Base-by-base conservation (phyloP, 345 rosid species). In the Lumnitzera racemosa region DNA sequence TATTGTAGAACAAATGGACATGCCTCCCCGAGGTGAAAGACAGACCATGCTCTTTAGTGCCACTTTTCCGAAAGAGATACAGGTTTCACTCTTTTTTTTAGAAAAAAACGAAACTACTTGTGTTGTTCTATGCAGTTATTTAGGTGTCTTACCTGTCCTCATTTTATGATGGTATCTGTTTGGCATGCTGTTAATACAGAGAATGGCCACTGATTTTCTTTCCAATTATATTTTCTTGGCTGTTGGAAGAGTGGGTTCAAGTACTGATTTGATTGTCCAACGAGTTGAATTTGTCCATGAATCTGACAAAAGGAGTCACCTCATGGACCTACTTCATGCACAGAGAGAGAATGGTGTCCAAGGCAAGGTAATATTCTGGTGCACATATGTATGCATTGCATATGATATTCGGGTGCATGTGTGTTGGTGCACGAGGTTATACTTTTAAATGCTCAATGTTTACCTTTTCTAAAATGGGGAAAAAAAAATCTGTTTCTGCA, bases 301-400 rank as follows among this genome's bases (percentile, higher is more conserved):
- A 46, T 73, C 96, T 48, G 99, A 94, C 81, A 94, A 94, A 77
- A 90, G 99, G 81, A 94, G 99, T 72, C 92, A 90, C 59, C 99
- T 94, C 53, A 94, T 94, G 99, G 99, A 94, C 74, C 97, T 94
- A 59, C 96, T 94, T 72, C 96, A 90, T 55, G 99, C 99, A 20
- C 99, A 94, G 68, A 84, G 87, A 77, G 90, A 72, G 59, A 84
- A 74, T 79, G 97, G 79, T 66, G 67, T 68, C 67, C 85, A 86
- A 41, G 81, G 82, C 63, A 94, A 88, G 99, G 99, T 94, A 79
- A 3, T 29, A 29, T 29, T 29, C 36, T 6, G 7, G 36, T 6
- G 7, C 36, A 29, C 7, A 6, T 29, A 3, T 29, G 36, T 29
- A 29, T 29, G 36, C 1, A 20, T 20, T 20, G 20, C 20, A 20